Percentiles rank a stretch among this genome's conserved stretches.
These are phyloP conservation scores for Bondarzewia mesenterica DNA, from an alignment of 1,284 basidiomycete species.

Conservation along the genomic window DNA sequence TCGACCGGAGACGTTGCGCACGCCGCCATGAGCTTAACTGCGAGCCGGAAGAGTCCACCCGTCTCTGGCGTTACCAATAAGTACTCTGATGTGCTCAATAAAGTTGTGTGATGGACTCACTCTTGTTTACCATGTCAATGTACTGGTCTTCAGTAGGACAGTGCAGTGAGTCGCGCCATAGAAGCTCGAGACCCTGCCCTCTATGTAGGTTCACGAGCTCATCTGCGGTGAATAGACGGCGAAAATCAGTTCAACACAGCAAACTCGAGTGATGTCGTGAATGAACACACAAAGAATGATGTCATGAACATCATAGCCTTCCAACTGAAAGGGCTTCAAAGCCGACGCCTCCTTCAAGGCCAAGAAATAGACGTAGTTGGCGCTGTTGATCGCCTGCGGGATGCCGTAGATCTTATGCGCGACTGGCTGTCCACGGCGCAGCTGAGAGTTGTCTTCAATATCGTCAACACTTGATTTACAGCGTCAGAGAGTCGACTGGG, in stretches of 20 bases:
- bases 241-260: not conserved
- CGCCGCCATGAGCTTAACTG: slow-evolving; percentile 95
- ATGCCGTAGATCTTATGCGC: slow-evolving; percentile 94
- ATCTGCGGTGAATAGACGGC: too few relatives aligned
- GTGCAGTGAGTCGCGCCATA: slow-evolving; percentile 88
- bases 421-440: slow-evolving; percentile 82
- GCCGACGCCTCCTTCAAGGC: slow-evolving; percentile 74
- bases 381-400: slow-evolving; percentile 95
- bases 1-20: slow-evolving; percentile 54
- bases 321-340: slow-evolving; percentile 34
- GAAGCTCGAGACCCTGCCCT: slow-evolving; percentile 91
- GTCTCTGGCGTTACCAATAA: slow-evolving; percentile 58
- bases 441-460: slow-evolving; percentile 92
- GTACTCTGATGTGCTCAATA: not conserved
- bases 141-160: slow-evolving; percentile 97
- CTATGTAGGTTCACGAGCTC: slow-evolving; percentile 90
- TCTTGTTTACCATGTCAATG: slow-evolving; percentile 93
- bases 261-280: slow-evolving; percentile 42
- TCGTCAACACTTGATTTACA: slow-evolving; percentile 87
- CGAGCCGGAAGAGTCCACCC: slow-evolving; percentile 88
- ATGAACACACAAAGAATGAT: slow-evolving; percentile 33
- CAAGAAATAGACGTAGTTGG: slow-evolving; percentile 95
- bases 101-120: slow-evolving; percentile 39
- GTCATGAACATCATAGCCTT: slow-evolving; percentile 12
- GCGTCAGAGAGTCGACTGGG: not conserved